Evolutionary conservation across 352 stramenopile genomes (phyloP), one percentile per base, ranked within the genome.

Genomic region (Pelagophyceae sp.): DNA sequence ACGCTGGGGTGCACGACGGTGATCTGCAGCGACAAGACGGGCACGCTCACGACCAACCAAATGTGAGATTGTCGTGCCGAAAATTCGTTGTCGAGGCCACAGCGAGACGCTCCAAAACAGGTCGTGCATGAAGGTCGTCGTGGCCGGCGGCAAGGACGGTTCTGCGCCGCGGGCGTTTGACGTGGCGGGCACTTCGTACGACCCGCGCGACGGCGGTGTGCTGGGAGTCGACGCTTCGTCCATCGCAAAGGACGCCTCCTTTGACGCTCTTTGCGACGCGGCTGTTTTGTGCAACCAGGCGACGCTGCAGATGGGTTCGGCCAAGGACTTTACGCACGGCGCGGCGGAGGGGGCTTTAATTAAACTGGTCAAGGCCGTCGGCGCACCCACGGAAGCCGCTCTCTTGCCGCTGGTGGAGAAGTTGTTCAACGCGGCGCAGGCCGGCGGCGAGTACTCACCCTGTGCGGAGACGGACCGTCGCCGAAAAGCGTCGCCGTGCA

Each of bases 401-500:
- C 85, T 97, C n/a, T 92, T 93, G 80, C 90, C 96, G 32, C 82
- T 97, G 1, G 92, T 96, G 0, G 93, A 97, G 84, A 97, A 97
- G 85, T 92, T 96, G 78, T 91, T 31, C 67, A 92, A 17, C 86
- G 94, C 58, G 90, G 87, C 29, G 15, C 31, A 27, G 61, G 31
- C 25, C 11, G 60, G 76, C 60, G 29, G 38, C 31, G 37, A 64
- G 76, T 78, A 45, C n/a, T n/a, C n/a, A n/a, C n/a, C n/a, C n/a
- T n/a, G n/a, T n/a, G 54, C 78, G 32, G 72, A 77, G 15, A 67
- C 5, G 31, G 61, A 35, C 3, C n/a, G 29, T 71, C 61, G 61
- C 29, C 29, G 33, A 29, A 3, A 29, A 71, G 33, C 29, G 61
- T 15, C 11, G 29, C 61, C 61, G 61, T 29, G n/a, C 6, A 23